Evolutionary conservation across 768 basidiomycete genomes (phyloP), one percentile per base, ranked within the genome.

Genomic region (Lentinus brumalis): DNA sequence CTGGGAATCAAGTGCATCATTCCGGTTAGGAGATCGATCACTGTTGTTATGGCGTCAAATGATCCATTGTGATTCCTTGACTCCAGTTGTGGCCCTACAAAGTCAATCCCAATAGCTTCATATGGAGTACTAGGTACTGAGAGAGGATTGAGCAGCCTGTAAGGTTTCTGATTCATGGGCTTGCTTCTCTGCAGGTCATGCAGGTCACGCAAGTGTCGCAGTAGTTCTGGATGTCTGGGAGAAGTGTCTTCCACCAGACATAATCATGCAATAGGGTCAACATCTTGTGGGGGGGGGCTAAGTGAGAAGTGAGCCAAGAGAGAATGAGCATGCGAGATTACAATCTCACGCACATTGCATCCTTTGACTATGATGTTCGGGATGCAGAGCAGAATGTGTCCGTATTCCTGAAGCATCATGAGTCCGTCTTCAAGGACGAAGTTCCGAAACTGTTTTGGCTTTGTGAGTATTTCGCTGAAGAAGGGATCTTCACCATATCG

Each of bases 41-140:
- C 44, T 0, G 69, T 63, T 1, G 30, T 66, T 67, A 42, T 75
- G 71, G n/a, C 49, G 72, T 0, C 61, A 66, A 2, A 67, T 12
- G 0, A 41, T 67, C 16, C 60, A 38, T 29, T 73, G 26, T 65
- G 69, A 16, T 72, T 63, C 0, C 30, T 39, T 0, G 60, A 50
- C 8, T 57, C 50, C 73, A 71, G 77, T 3, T 79, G 61, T 2
- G 71, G 73, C 0, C 71, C 77, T 0, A 79, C 53, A 39, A 79
- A 79, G 60, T 79, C 78, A 32, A 80, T 75, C 0, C 73, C 74
- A 0, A 81, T 76, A 0, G 70, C 70, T 7, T 74, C 71, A 75
- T 74, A 79, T 0, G 77, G 78, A 4, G 61, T 53, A 0, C 56
- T 66, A 0, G 73, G 75, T 0, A 76, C 60, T 0, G 72, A 72